Evolutionary conservation across 139 green algal genomes (phyloP).

Genomic region (Chlorella sorokiniana): DNA sequence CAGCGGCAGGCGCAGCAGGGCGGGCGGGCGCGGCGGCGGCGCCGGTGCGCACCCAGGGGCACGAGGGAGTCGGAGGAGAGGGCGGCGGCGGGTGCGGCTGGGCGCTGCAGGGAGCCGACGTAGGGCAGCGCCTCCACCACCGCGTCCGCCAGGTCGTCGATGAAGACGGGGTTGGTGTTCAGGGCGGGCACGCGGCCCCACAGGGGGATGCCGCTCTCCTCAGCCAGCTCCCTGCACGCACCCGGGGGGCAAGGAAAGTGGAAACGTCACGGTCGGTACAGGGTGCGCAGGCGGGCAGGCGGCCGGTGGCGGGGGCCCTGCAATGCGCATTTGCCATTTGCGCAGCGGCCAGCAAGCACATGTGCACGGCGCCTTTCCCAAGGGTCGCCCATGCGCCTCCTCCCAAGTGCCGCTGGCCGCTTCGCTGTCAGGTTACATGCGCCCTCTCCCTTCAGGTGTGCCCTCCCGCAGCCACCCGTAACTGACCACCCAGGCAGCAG

Average conservation of each 20-base stretch:
- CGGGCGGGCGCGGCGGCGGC: background rate
- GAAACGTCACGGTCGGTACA: background rate
- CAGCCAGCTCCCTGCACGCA: conserved; percentile 74
- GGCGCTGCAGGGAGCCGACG: conserved; percentile 74
- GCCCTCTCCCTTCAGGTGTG: too few species aligned
- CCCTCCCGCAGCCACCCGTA: background rate
- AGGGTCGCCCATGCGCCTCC: too few species aligned
- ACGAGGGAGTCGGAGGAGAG: conserved; percentile 63
- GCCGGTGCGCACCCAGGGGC: conserved; percentile 59
- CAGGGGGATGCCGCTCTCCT: conserved; percentile 79
- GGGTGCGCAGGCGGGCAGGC: background rate
- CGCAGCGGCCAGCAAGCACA: too few species aligned
- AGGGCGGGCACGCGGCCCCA: conserved; percentile 97
- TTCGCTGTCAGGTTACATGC: too few species aligned
- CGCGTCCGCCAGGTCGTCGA: conserved; percentile 93
- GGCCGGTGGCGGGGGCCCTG: background rate
- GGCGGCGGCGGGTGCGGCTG: conserved; percentile 39
- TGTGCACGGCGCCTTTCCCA: too few species aligned
- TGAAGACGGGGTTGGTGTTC: conserved; percentile 92
- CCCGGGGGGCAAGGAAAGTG: background rate
- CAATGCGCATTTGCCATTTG: background rate
- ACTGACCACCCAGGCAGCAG: background rate
- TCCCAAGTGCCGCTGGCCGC: too few species aligned
- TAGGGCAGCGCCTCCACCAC: conserved; percentile 95
- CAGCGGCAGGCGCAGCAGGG: background rate